These are phyloP conservation scores for Leptographium lundbergii DNA, from an alignment of 2,329 filamentous ascomycete genomes.

Conservation along the genomic window DNA sequence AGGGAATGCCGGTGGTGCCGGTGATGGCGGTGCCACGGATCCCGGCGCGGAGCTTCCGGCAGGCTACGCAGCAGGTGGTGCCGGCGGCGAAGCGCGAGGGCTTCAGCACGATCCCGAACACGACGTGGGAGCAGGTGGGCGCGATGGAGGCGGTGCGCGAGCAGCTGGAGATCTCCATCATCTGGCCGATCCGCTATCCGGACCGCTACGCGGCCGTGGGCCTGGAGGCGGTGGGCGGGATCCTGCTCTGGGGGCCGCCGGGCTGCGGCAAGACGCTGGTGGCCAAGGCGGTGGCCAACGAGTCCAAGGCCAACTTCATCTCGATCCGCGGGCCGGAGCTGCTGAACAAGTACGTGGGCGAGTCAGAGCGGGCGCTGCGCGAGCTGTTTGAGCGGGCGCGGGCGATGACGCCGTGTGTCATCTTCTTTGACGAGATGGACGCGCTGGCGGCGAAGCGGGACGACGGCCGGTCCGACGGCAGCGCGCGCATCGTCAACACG, in stretches of 20 bases:
- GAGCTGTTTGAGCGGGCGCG: constrained; percentile 85
- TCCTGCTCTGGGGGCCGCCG: constrained; percentile 90
- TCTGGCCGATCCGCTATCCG: constrained; percentile 76
- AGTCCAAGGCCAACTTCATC: constrained; percentile 95
- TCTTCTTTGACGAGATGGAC: constrained; percentile 94
- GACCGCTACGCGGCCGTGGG: constrained; percentile 65
- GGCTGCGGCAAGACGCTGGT: constrained; percentile 95
- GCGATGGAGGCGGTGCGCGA: constrained; percentile 69
- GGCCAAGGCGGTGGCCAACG: constrained; percentile 90
- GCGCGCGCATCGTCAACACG: constrained; percentile 84
- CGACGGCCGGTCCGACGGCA: constrained; percentile 59
- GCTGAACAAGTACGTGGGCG: constrained; percentile 94
- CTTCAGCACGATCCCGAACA: constrained; percentile 86
- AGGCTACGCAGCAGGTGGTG: constrained; percentile 62
- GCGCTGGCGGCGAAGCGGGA: constrained; percentile 79
- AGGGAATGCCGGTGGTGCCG: too few species aligned
- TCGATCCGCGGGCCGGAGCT: constrained; percentile 93
- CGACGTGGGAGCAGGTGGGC: constrained; percentile 87
- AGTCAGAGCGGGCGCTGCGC: constrained; percentile 84
- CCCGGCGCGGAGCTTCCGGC: constrained; percentile 53
- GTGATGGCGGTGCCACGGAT: constrained; percentile 13
- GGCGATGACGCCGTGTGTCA: constrained; percentile 77
- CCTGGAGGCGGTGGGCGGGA: constrained; percentile 70
- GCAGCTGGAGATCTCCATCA: constrained; percentile 73
- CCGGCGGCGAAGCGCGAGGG: constrained; percentile 83